Base-by-base conservation (phyloP, 441 rosid genomes). In the Rhodomyrtus psidioides region DNA sequence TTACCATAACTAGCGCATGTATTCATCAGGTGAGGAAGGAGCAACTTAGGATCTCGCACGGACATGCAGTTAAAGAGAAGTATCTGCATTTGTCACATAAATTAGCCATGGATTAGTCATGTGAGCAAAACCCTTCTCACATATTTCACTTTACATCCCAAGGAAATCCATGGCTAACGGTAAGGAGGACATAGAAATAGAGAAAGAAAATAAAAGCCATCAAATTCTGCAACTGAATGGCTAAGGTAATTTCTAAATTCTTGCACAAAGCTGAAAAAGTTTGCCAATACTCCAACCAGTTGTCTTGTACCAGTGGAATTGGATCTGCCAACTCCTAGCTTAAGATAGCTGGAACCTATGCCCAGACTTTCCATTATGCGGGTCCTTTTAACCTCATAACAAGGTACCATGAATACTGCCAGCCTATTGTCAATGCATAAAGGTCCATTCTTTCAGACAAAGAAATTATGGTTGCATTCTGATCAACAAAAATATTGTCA, bases 11-110 rank as follows among this genome's bases (percentile, higher is more conserved):
- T 92, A 60, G 93, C 92, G 86, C 99, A 95, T 34, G 93, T 91
- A 83, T 87, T 93, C 91, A 93, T 90, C 88, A 97, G 87, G 85
- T 82, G 87, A 12, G 99, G 99, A 87, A 97, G 93, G 86, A 96
- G 99, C 90, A 95, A 90, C 91, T 92, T 92, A 82, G 99, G 99
- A 85, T 97, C 99, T 89, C 99, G 94, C 86, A 96, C 97, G 1
- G 97, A 86, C 99, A 97, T 97, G 87, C 99, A 97, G 86, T 94
- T 96, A 91, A 96, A 97, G 90, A 97, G 89, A 81, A 97, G 89
- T 90, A 96, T 95, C 99, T 96, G 95, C 94, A 90, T 53, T 55
- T n/a, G 24, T 42, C 86, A 82, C 42, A 82, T 17, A 81, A 84
- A 55, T 81, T n/a, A 82, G 53, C 30, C 42, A 70, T 39, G 49